phyloP scores from a whole-genome alignment of 2,329 filamentous ascomycete genomes.

The Fusarium bactridioides region DNA sequence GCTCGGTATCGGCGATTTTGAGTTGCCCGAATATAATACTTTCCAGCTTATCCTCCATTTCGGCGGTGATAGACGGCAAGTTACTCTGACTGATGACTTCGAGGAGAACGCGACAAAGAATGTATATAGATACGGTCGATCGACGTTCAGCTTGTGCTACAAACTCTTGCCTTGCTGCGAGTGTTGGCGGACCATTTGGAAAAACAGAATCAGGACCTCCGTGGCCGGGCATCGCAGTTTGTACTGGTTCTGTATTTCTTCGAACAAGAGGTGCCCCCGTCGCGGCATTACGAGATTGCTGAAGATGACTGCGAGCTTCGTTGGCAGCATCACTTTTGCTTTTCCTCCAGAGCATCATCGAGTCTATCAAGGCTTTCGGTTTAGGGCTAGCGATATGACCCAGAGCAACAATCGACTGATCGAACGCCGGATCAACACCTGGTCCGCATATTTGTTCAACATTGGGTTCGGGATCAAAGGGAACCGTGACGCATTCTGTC shows the following conservation, averaged over 20 bases:
- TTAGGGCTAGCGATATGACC: constrained; percentile 95
- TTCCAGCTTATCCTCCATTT: constrained; percentile 94
- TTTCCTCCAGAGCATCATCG: constrained; percentile 98
- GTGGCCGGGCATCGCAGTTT: constrained; percentile 47
- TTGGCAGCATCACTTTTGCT: constrained; percentile 90
- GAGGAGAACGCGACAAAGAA: constrained; percentile 90
- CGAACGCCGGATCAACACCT: constrained; percentile 86
- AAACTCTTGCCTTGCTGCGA: constrained; percentile 70
- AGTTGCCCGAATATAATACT: constrained; percentile 97
- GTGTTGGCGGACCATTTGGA: constrained; percentile 47
- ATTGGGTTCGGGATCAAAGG: constrained; percentile 81
- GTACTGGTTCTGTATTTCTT: constrained; percentile 77
- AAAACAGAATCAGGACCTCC: constrained; percentile 42
- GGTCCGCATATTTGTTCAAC: constrained; percentile 92
- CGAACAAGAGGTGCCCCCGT: constrained; percentile 64
- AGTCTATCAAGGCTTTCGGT: constrained; percentile 94
- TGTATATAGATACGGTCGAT: constrained; percentile 94
- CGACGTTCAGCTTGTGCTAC: constrained; percentile 84
- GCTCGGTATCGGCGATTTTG: constrained; percentile 85
- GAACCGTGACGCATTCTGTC: constrained; percentile 81
- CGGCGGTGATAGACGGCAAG: constrained; percentile 80
- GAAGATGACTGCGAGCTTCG: constrained; percentile 67
- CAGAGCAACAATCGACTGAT: constrained; percentile 91
- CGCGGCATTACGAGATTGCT: constrained; percentile 56
- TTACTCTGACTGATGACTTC: constrained; percentile 94